Evolutionary conservation across 1,284 basidiomycete genomes (phyloP), one percentile per base, ranked within the genome.

Genomic region (Trichosporon sp.): DNA sequence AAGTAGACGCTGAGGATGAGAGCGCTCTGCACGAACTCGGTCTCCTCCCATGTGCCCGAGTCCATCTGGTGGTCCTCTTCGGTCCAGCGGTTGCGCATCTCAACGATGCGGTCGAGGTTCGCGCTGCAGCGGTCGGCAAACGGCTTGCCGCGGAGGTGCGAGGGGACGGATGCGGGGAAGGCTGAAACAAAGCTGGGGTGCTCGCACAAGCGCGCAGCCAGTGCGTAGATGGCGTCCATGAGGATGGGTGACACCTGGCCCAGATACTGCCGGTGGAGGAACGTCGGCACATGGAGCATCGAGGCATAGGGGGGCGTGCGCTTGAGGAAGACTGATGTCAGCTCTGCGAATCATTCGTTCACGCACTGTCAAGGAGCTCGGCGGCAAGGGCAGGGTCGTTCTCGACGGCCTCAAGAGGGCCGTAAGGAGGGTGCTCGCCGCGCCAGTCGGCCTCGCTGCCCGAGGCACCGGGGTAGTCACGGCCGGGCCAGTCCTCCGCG

Each of bases 241-340:
- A 85, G 76, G 51, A 82, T 75, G 5, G 81, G 79, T 13, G 83
- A 81, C 3, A 82, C 76, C 60, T 79, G 79, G 38, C 76, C 77
- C 44, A 82, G 79, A 70, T 83, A 84, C 13, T 83, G 75, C 12
- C 84, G 81, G 68, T 85, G 79, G 11, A 82, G 74, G 75, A 85
- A 85, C 2, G 82, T 84, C 27, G 84, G 77, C 23, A 76, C 74
- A 72, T 85, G 84, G 64, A 85, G 76, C 77, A 85, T 82, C 51
- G 78, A 73, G 47, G 75, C 77, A 72, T 82, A 82, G 29, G 84
- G 84, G 21, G 79, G 78, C 7, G 84, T 77, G 32, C 80, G 77
- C 18, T 79, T 77, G 71, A 85, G 80, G 74, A 85, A 85, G 76
- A 78, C 80, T 81, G 53, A 38, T n/a, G 64, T 65, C 42, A 44